Conservation (phyloP, 2,329 filamentous ascomycete genomes). For the Colletotrichum sp. region DNA sequence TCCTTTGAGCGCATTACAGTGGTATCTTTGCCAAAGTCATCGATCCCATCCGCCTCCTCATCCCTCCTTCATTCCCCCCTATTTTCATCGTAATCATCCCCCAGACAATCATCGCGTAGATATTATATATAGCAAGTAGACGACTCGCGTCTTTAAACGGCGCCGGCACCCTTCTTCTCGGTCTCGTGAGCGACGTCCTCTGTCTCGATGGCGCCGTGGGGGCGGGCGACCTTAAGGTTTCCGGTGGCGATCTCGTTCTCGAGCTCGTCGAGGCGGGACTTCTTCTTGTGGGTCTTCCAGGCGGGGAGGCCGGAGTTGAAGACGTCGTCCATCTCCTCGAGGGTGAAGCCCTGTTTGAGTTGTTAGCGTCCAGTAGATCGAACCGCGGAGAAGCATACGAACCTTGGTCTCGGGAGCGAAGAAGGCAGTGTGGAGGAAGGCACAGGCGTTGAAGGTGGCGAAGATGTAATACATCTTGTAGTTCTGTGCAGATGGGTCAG, state of each 20-base stretch:
- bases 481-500: constrained; percentile 38
- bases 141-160: background rate
- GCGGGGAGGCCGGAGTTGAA: constrained; percentile 66
- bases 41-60: background rate
- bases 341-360: constrained; percentile 60
- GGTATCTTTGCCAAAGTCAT: background rate
- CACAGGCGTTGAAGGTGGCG: constrained; percentile 71
- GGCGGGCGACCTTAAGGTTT: constrained; percentile 39
- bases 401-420: constrained; percentile 65
- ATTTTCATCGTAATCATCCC: background rate
- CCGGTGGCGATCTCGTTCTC: constrained; percentile 53
- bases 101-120: background rate
- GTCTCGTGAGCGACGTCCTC: background rate
- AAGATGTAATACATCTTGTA: constrained; percentile 78
- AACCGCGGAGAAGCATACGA: background rate
- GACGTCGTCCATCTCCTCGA: constrained; percentile 79
- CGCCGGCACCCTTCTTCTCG: constrained; percentile 20
- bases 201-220: background rate
- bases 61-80: background rate
- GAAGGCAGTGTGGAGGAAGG: constrained; percentile 73
- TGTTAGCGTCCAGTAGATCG: background rate
- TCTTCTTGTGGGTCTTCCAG: constrained; percentile 56
- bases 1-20: background rate
- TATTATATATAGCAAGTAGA: background rate
- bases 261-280: constrained; percentile 50